Conservation (phyloP, 169 alveolate genomes). For the Plasmodium sp. region DNA sequence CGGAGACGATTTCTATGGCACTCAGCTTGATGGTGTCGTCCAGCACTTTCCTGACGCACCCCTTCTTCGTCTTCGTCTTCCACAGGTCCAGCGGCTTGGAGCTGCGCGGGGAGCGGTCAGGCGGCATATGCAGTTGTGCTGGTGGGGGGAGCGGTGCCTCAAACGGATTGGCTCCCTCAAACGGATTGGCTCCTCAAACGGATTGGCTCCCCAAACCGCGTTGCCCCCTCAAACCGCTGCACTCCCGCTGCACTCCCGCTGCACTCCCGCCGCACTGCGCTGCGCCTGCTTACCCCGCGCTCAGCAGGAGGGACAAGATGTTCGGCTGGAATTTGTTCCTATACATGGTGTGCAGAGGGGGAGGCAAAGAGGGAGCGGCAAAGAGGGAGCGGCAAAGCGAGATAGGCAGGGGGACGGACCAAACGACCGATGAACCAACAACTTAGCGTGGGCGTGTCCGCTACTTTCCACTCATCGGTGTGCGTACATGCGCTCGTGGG, state of each 20-base stretch:
- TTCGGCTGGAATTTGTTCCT: slow-evolving; percentile 58
- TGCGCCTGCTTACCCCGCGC: slow-evolving; percentile 52
- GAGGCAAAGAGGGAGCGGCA: background rate
- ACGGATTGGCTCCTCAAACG: no score
- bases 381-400: background rate
- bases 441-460: background rate
- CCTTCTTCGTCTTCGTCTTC: slow-evolving; percentile 59
- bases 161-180: no score
- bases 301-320: slow-evolving; percentile 40
- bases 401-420: background rate
- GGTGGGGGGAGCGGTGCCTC: background rate
- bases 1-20: slow-evolving; percentile 58
- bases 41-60: slow-evolving; percentile 49
- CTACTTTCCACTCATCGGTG: background rate
- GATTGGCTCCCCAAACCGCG: no score
- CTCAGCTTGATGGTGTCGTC: slow-evolving; percentile 69
- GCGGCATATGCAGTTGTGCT: background rate
- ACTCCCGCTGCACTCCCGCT: no score
- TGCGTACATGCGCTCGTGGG: background rate
- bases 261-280: background rate
- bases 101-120: background rate
- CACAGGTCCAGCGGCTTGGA: slow-evolving; percentile 69
- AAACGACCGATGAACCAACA: background rate
- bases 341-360: slow-evolving; percentile 26
- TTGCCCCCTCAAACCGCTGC: background rate